A percentile compares a stretch with the other conserved stretches of the same genome.
Evolutionary conservation across 169 alveolate species (phyloP).

Genomic region (Cryptosporidium parvum): DNA sequence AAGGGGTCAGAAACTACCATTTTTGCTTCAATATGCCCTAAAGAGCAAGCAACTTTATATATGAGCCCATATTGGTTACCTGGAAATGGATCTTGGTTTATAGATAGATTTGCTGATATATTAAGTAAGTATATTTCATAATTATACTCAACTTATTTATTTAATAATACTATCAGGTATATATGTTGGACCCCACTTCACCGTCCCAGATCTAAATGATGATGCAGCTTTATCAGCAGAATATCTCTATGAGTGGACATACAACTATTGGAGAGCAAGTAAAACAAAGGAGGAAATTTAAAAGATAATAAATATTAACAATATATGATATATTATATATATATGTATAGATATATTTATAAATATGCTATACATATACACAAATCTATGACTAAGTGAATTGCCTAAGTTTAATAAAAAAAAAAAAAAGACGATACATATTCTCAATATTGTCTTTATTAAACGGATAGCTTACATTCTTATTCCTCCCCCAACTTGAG

Average conservation of each 20-base stretch:
- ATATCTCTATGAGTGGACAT: constrained; percentile 62
- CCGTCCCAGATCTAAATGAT: constrained; percentile 48
- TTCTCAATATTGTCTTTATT: background rate
- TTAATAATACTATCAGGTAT: constrained; percentile 4
- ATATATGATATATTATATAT: background rate
- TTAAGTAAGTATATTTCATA: constrained; percentile 17
- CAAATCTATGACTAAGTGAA: background rate
- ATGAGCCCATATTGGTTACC: constrained; percentile 74
- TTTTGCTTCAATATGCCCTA: constrained; percentile 57
- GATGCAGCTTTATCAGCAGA: constrained; percentile 74
- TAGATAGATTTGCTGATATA: constrained; percentile 48
- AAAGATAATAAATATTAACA: background rate
- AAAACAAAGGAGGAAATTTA: background rate
- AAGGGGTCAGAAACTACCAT: constrained; percentile 69
- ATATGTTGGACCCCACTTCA: constrained; percentile 50
- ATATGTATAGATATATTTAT: background rate
- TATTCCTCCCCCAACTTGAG: constrained; percentile 94
- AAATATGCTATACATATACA: background rate
- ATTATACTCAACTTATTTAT: background rate
- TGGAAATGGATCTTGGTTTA: constrained; percentile 64
- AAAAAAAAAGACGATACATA: background rate
- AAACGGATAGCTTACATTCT: background rate
- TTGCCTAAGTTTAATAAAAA: background rate
- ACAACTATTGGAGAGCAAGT: constrained; percentile 1
- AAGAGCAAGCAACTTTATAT: constrained; percentile 63